Percentiles rank a stretch among this genome's conserved stretches.
These are phyloP conservation scores for Zostera marina DNA, from an alignment of 116 monocot genomes.

Conservation along the genomic window DNA sequence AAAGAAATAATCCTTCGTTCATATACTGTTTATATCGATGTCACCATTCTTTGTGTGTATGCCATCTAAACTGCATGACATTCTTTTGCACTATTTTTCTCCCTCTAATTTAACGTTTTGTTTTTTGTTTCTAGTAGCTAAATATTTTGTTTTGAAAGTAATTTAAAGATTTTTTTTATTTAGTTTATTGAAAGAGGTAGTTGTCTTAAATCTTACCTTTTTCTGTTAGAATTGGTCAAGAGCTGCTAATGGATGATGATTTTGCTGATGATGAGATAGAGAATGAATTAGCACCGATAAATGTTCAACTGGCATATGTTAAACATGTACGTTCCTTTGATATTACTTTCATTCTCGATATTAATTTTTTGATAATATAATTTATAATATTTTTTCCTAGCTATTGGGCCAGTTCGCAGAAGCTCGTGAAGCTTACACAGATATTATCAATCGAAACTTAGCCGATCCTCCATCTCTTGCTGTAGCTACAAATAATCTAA, in stretches of 20 bases:
- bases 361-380: background rate
- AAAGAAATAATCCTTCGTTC: too few relatives aligned
- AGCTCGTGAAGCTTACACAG: constrained; percentile 48
- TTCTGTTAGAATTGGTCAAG: constrained; percentile 78
- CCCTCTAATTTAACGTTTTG: background rate
- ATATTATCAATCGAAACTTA: constrained; percentile 42
- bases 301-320: constrained; percentile 78
- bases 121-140: background rate
- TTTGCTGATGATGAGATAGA: constrained; percentile 87
- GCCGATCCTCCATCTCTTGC: constrained; percentile 78
- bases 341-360: background rate
- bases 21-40: too few relatives aligned
- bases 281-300: constrained; percentile 74
- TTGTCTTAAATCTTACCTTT: background rate
- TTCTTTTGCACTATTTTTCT: too few relatives aligned
- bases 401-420: constrained; percentile 50
- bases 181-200: too few relatives aligned
- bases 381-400: constrained; percentile 22
- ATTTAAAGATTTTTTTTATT: too few relatives aligned
- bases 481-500: constrained; percentile 75
- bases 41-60: too few relatives aligned
- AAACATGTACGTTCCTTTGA: constrained; percentile 38
- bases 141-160: too few relatives aligned
- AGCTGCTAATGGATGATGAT: constrained; percentile 74
- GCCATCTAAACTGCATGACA: too few relatives aligned